Conservation (phyloP, 169 alveolate genomes). For the Cryptosporidium meleagridis region DNA sequence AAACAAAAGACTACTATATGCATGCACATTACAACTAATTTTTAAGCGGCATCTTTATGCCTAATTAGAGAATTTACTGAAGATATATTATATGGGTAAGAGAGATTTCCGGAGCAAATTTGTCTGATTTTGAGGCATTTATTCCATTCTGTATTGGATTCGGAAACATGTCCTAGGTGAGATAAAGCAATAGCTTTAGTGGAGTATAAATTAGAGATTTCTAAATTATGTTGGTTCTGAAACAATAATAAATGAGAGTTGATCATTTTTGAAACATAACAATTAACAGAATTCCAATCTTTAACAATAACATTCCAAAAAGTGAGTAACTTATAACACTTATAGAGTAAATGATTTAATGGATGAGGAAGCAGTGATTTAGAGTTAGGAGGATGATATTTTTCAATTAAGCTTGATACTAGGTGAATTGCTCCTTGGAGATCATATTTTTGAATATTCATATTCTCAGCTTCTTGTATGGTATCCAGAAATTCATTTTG, state of each 20-base stretch:
- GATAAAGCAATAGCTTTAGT: constrained; percentile 54
- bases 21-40: not conserved
- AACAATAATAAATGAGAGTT: constrained; percentile 1
- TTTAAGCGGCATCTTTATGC: not conserved
- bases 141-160: constrained; percentile 19
- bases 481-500: constrained; percentile 15
- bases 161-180: constrained; percentile 11
- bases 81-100: not conserved
- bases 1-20: no score
- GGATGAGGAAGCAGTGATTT: constrained; percentile 11
- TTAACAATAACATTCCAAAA: constrained; percentile 39
- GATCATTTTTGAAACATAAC: constrained; percentile 38
- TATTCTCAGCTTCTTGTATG: constrained; percentile 7
- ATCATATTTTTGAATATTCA: constrained; percentile 27
- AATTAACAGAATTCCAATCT: constrained; percentile 34
- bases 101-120: constrained; percentile 5
- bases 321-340: constrained; percentile 50
- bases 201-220: constrained; percentile 43
- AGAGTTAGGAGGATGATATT: not conserved
- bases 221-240: constrained; percentile 4
- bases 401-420: not conserved
- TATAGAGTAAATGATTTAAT: constrained; percentile 30
- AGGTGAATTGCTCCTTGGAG: constrained; percentile 8
- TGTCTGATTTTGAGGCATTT: constrained; percentile 3
- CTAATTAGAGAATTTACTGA: not conserved